Evolutionary conservation across 164 flowering plant genomes (phyloP).

Genomic region (Stephania cephalantha): DNA sequence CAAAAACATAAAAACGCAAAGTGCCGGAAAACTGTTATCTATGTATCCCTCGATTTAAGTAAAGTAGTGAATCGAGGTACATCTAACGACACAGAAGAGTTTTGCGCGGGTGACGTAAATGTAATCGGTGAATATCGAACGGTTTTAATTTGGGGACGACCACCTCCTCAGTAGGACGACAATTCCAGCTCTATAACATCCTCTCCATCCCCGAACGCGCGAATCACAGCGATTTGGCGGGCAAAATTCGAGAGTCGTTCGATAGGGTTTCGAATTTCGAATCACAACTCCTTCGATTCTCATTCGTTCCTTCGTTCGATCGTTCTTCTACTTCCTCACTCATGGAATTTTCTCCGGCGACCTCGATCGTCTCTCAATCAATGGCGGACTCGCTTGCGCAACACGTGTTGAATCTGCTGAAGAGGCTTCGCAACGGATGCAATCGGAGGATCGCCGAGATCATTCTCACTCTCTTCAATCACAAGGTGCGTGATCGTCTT

Average conservation of each 20-base stretch:
- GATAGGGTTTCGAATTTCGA: background rate
- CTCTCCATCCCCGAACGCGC: too few species aligned
- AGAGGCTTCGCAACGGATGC: conserved; percentile 18
- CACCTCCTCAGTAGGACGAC: background rate
- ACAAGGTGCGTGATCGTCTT: conserved; percentile 22
- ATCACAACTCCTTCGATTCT: background rate
- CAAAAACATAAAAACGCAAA: too few species aligned
- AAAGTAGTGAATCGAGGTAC: too few species aligned
- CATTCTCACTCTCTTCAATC: conserved; percentile 22
- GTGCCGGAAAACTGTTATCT: too few species aligned
- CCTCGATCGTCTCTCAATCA: conserved; percentile 7
- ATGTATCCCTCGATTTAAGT: too few species aligned
- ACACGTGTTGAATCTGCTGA: conserved; percentile 18
- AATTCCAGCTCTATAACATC: background rate
- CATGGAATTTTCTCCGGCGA: background rate
- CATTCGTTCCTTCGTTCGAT: background rate
- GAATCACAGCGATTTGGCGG: too few species aligned
- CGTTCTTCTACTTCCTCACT: background rate
- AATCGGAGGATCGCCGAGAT: conserved; percentile 24
- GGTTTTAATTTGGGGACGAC: background rate
- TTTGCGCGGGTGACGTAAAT: too few species aligned
- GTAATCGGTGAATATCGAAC: background rate
- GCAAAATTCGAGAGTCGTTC: too few species aligned
- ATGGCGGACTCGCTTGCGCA: conserved; percentile 22
- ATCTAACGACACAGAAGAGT: too few species aligned